phyloP scores from a whole-genome alignment of 2,329 filamentous ascomycete genomes.

The Calonectria pseudoreteaudii region DNA sequence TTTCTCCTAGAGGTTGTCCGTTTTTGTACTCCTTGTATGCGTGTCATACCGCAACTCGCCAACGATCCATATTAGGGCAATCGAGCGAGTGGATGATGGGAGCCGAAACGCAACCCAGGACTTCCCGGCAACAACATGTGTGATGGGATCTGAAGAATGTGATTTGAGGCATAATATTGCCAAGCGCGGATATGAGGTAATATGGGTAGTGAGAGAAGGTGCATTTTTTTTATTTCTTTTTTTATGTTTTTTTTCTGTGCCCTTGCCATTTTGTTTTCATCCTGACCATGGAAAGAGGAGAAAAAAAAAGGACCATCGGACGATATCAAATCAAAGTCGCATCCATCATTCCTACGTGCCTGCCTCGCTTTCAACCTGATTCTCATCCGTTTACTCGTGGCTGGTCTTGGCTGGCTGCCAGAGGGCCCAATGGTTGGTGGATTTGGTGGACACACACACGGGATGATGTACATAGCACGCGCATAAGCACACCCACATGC shows the following conservation, averaged over 20 bases:
- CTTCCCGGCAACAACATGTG: constrained; percentile 4
- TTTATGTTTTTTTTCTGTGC: background rate
- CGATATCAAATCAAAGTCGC: background rate
- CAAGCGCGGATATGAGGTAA: background rate
- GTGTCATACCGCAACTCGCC: constrained; percentile 17
- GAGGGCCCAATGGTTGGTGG: background rate
- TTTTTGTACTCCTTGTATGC: constrained; percentile 11
- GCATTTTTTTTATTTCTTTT: background rate
- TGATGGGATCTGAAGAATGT: background rate
- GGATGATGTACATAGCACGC: constrained; percentile 7
- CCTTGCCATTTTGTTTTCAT: background rate
- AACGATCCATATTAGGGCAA: constrained; percentile 19
- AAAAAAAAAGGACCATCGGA: background rate
- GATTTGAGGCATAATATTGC: background rate
- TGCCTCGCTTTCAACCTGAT: background rate
- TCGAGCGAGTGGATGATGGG: constrained; percentile 14
- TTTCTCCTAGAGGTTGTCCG: constrained; percentile 1
- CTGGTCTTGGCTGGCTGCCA: background rate
- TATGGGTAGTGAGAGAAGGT: background rate
- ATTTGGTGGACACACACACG: constrained; percentile 3
- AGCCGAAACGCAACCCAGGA: constrained; percentile 9
- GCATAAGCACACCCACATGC: constrained; percentile 4
- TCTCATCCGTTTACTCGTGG: background rate
- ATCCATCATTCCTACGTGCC: background rate
- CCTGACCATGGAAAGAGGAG: background rate